phyloP scores from a whole-genome alignment of 495 filamentous ascomycete species.

The Parachaetomium inaequale region DNA sequence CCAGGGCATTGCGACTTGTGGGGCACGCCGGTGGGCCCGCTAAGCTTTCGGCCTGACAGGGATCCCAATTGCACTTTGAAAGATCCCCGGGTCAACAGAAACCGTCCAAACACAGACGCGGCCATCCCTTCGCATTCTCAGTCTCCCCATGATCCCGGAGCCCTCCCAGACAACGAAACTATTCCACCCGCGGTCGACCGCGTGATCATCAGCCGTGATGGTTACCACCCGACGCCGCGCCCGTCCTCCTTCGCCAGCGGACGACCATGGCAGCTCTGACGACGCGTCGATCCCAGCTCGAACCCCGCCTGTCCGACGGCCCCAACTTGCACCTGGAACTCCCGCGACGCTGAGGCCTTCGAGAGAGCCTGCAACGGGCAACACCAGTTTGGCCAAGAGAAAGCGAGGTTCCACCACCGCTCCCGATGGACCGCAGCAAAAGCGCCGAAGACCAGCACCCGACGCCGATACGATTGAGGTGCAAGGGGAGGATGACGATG shows the following conservation, averaged over 20 bases:
- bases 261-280: not conserved
- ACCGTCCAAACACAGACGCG: not conserved
- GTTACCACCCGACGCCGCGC: slow-evolving; percentile 7
- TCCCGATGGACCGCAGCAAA: not conserved
- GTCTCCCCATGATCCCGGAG: too few species aligned
- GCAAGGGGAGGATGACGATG: not conserved
- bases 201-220: not conserved
- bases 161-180: not conserved
- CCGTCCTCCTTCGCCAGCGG: not conserved
- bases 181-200: not conserved
- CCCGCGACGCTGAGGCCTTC: not conserved
- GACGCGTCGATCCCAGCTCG: not conserved
- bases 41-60: too few species aligned
- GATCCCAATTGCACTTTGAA: too few species aligned
- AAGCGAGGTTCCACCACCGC: not conserved
- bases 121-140: not conserved
- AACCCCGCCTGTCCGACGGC: not conserved
- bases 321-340: not conserved
- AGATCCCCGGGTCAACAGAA: not conserved
- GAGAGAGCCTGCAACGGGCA: not conserved
- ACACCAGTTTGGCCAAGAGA: not conserved
- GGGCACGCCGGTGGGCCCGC: too few species aligned
- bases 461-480: slow-evolving; percentile 2
- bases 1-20: too few species aligned
- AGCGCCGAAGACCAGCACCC: not conserved